phyloP scores from a whole-genome alignment of 2,329 filamentous ascomycete genomes.

The Arthrobotrys conoides region DNA sequence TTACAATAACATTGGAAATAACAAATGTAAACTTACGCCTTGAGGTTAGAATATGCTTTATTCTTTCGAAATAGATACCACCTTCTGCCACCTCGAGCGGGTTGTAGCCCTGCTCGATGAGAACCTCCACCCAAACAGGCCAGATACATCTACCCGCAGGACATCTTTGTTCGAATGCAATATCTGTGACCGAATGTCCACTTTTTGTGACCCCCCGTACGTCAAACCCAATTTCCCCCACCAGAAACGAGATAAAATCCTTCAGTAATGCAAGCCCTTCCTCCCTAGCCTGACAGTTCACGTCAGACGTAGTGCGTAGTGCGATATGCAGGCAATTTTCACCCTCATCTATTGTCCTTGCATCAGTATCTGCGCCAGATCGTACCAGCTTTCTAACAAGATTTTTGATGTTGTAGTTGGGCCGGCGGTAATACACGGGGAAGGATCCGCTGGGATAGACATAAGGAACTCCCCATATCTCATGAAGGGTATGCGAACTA shows the following conservation, averaged over 20 bases:
- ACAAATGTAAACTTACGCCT: background rate
- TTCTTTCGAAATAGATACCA: background rate
- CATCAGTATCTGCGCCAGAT: background rate
- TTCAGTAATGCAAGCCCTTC: background rate
- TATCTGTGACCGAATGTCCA: conserved; percentile 12
- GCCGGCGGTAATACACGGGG: background rate
- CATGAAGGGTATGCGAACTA: background rate
- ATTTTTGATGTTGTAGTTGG: background rate
- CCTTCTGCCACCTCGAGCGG: conserved; percentile 24
- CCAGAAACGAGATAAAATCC: conserved; percentile 18
- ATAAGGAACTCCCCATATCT: conserved; percentile 11
- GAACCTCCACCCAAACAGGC: conserved; percentile 5
- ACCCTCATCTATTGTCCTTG: background rate
- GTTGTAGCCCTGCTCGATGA: background rate
- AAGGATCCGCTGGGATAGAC: background rate
- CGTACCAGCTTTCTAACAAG: conserved; percentile 4
- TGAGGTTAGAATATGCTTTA: background rate
- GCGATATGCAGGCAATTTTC: conserved; percentile 22
- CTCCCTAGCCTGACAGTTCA: too few relatives aligned
- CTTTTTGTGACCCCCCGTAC: background rate
- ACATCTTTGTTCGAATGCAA: background rate
- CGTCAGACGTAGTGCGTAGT: background rate
- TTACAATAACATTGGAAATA: too few relatives aligned
- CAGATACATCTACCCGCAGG: conserved; percentile 16
- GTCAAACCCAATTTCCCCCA: conserved; percentile 16